A percentile compares a stretch with the other conserved stretches of the same genome.
These are phyloP conservation scores for Neurospora tetrasperma DNA, from an alignment of 495 filamentous ascomycete species.

Conservation along the genomic window DNA sequence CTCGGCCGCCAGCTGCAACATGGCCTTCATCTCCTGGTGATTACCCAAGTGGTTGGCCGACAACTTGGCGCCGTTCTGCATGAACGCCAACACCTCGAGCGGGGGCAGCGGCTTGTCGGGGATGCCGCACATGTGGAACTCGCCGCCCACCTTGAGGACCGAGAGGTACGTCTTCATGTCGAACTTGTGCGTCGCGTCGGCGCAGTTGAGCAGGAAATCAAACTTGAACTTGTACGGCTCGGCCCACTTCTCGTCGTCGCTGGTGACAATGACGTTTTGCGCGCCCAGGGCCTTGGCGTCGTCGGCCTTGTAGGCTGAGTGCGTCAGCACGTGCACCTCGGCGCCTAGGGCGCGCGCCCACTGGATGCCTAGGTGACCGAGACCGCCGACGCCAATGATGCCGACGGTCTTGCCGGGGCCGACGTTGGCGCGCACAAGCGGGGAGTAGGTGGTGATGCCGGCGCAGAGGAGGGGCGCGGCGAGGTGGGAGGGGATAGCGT, in stretches of 20 bases:
- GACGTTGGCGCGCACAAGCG: conserved; percentile 49
- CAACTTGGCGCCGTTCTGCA: conserved; percentile 52
- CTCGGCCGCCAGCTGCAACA: conserved; percentile 67
- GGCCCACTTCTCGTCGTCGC: conserved; percentile 55
- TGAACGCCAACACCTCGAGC: conserved; percentile 53
- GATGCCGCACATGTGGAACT: conserved; percentile 65
- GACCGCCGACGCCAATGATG: conserved; percentile 60
- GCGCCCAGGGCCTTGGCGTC: conserved; percentile 55
- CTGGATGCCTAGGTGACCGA: conserved; percentile 57
- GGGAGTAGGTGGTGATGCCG: conserved; percentile 62
- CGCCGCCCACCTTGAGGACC: conserved; percentile 53
- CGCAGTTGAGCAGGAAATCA: conserved; percentile 64
- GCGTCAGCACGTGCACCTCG: conserved; percentile 56
- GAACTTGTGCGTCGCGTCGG: conserved; percentile 59
- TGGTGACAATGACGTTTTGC: conserved; percentile 52
- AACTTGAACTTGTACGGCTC: conserved; percentile 47
- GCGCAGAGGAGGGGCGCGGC: conserved; percentile 77
- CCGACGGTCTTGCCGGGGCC: conserved; percentile 62
- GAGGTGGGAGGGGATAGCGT: conserved; percentile 46
- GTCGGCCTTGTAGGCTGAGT: conserved; percentile 45
- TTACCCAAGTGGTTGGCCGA: conserved; percentile 62
- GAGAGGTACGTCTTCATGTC: conserved; percentile 53
- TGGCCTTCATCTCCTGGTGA: conserved; percentile 58
- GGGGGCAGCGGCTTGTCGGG: conserved; percentile 55
- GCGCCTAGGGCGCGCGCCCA: conserved; percentile 58